Conservation (phyloP, 495 filamentous ascomycete species). For the Penicillium paradoxum region DNA sequence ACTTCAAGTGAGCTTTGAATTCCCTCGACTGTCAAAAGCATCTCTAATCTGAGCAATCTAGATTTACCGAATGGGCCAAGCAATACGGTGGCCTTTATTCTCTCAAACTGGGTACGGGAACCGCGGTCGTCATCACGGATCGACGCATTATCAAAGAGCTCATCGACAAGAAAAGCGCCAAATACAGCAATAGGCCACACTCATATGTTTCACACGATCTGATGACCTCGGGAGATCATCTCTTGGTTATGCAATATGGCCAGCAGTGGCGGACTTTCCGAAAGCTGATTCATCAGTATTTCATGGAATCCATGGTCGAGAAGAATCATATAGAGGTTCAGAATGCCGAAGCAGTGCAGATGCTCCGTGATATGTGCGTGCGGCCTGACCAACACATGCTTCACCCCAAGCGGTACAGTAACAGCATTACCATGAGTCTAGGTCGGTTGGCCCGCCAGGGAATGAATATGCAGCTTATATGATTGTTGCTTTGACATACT, state of each 20-base stretch:
- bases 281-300: slow-evolving; percentile 29
- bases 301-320: slow-evolving; percentile 26
- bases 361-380: slow-evolving; percentile 24
- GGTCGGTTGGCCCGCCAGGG: neutral
- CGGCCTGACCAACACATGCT: slow-evolving; percentile 32
- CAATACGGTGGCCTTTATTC: slow-evolving; percentile 41
- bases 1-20: neutral
- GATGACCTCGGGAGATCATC: slow-evolving; percentile 7
- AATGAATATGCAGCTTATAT: neutral
- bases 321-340: slow-evolving; percentile 1
- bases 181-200: slow-evolving; percentile 34
- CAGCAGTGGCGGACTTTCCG: slow-evolving; percentile 17
- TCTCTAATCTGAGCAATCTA: neutral
- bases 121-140: slow-evolving; percentile 31
- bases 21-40: neutral
- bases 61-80: slow-evolving; percentile 40
- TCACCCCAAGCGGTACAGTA: slow-evolving; percentile 44
- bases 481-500: no score
- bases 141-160: slow-evolving; percentile 31
- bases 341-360: slow-evolving; percentile 20
- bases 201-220: slow-evolving; percentile 2
- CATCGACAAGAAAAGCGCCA: slow-evolving; percentile 35
- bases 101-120: slow-evolving; percentile 35
- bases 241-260: slow-evolving; percentile 27
- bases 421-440: slow-evolving; percentile 29